These are phyloP conservation scores for Hebeloma cylindrosporum DNA, from an alignment of 768 basidiomycete genomes.

Conservation along the genomic window DNA sequence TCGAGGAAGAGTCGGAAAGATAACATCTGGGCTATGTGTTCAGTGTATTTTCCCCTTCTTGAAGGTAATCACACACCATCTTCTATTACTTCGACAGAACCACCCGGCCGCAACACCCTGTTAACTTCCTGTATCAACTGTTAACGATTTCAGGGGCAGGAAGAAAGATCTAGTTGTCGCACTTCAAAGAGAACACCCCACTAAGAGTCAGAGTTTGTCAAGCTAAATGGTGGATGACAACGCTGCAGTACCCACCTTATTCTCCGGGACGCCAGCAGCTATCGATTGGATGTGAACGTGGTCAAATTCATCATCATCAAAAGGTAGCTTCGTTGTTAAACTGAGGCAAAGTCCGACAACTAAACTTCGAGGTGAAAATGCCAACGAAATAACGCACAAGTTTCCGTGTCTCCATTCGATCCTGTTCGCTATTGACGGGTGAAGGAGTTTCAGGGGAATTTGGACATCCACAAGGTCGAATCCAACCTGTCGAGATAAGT, in stretches of 20 bases:
- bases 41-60: not conserved
- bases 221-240: constrained; percentile 9
- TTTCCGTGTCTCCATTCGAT: constrained; percentile 78
- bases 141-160: not conserved
- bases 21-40: constrained; percentile 48
- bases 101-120: constrained; percentile 67
- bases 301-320: constrained; percentile 82
- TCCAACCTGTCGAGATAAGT: constrained; percentile 52
- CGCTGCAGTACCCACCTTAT: constrained; percentile 48
- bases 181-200: constrained; percentile 73
- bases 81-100: constrained; percentile 70
- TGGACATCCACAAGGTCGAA: constrained; percentile 80
- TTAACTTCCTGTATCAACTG: constrained; percentile 58
- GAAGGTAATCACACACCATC: constrained; percentile 49
- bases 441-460: constrained; percentile 53
- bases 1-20: constrained; percentile 72
- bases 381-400: constrained; percentile 46
- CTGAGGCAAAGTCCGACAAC: constrained; percentile 23
- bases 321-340: constrained; percentile 73
- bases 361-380: constrained; percentile 1
- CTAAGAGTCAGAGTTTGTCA: constrained; percentile 31
- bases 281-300: constrained; percentile 72
- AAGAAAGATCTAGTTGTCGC: constrained; percentile 15
- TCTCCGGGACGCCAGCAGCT: constrained; percentile 70
- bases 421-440: constrained; percentile 50